These are phyloP conservation scores for Capronia americana DNA, from an alignment of 2,329 filamentous ascomycete species.

Conservation along the genomic window DNA sequence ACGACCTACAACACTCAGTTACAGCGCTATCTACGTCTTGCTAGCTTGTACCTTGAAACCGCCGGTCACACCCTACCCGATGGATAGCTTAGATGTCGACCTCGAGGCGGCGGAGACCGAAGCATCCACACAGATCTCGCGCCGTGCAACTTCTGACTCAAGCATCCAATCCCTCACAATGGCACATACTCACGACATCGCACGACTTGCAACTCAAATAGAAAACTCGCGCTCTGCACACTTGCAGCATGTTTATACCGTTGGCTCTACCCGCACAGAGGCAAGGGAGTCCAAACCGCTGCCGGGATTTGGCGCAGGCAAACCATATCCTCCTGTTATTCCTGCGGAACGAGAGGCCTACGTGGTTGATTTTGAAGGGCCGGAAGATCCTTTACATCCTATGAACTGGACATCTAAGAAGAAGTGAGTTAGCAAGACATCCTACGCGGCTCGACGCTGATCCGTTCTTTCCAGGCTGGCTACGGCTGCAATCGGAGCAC, in stretches of 20 bases:
- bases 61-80: neutral
- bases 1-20: neutral
- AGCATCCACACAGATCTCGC: slow-evolving; percentile 11
- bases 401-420: slow-evolving; percentile 83
- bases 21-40: neutral
- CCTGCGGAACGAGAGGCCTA: slow-evolving; percentile 58
- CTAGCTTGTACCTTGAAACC: neutral
- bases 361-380: slow-evolving; percentile 52
- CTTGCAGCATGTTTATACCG: slow-evolving; percentile 10
- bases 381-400: slow-evolving; percentile 74
- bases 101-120: slow-evolving; percentile 14
- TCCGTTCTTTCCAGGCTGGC: slow-evolving; percentile 8
- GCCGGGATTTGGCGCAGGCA: slow-evolving; percentile 43
- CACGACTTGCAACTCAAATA: slow-evolving; percentile 2
- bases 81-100: slow-evolving; percentile 9
- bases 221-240: neutral
- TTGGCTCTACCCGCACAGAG: slow-evolving; percentile 1
- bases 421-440: slow-evolving; percentile 11
- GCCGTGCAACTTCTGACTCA: neutral
- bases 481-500: slow-evolving; percentile 46
- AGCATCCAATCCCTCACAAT: neutral
- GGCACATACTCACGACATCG: neutral
- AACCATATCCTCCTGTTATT: slow-evolving; percentile 36
- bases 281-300: slow-evolving; percentile 40
- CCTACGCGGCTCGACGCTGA: neutral